Conservation (phyloP, 257 asterid genomes). For the Plantago elongata region DNA sequence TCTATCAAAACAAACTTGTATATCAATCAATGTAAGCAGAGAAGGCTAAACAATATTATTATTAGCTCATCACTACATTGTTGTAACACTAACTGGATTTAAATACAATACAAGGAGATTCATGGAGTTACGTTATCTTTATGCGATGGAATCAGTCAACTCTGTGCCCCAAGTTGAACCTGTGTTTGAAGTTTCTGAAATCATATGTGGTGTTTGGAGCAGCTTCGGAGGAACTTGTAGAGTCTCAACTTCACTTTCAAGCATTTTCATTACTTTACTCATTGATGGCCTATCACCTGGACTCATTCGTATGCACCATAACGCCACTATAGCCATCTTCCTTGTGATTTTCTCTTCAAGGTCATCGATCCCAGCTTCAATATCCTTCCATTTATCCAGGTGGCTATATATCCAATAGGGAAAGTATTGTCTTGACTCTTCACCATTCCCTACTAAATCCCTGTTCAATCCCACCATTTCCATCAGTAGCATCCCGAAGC, state of each 20-base stretch:
- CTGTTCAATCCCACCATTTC: slow-evolving; percentile 18
- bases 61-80: too few relatives aligned
- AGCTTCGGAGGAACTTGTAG: slow-evolving; percentile 25
- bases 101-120: too few relatives aligned
- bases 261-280: slow-evolving; percentile 28
- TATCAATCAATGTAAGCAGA: too few relatives aligned
- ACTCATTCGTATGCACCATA: slow-evolving; percentile 26
- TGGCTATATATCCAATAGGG: slow-evolving; percentile 20
- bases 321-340: slow-evolving; percentile 16
- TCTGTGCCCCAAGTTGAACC: too few relatives aligned
- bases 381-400: slow-evolving; percentile 11
- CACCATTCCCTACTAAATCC: background rate
- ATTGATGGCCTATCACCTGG: slow-evolving; percentile 30
- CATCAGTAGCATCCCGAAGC: slow-evolving; percentile 26
- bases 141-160: too few relatives aligned
- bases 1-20: too few relatives aligned
- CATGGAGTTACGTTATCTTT: too few relatives aligned
- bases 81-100: too few relatives aligned
- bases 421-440: slow-evolving; percentile 19
- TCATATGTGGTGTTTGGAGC: too few relatives aligned
- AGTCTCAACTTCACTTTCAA: slow-evolving; percentile 22
- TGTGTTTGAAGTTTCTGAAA: too few relatives aligned
- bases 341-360: background rate
- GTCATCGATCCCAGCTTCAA: slow-evolving; percentile 4
- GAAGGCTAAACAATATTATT: too few relatives aligned